Evolutionary conservation across 1,284 basidiomycete genomes (phyloP).

Genomic region (Leccinum variabile): DNA sequence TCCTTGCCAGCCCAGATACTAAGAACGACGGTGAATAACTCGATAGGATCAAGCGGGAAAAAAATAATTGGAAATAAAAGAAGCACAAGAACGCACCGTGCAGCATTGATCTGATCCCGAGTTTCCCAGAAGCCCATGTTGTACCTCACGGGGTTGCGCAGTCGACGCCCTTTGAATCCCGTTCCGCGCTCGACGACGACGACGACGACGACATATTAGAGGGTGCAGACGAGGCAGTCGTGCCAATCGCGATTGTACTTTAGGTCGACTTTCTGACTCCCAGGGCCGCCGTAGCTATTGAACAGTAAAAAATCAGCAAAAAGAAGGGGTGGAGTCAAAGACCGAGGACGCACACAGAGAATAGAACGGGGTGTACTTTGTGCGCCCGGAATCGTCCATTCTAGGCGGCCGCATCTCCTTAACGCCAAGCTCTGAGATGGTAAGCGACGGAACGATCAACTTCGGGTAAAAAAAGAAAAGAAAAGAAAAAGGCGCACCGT

Average conservation of each 20-base stretch:
- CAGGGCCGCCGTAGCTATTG: conserved; percentile 85
- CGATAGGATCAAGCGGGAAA: conserved; percentile 4
- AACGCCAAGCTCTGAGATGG: conserved; percentile 72
- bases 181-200: conserved; percentile 93
- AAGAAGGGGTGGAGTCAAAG: not conserved
- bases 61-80: conserved; percentile 10
- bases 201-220: conserved; percentile 87
- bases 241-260: conserved; percentile 80
- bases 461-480: conserved; percentile 4
- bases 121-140: conserved; percentile 88
- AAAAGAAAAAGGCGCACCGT: conserved; percentile 50
- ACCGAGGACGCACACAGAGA: conserved; percentile 60
- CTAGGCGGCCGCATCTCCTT: conserved; percentile 88
- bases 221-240: conserved; percentile 77
- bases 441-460: conserved; percentile 18
- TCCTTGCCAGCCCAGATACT: conserved; percentile 75
- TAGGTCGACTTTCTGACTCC: conserved; percentile 74
- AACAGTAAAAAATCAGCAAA: conserved; percentile 2
- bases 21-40: conserved; percentile 1
- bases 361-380: conserved; percentile 92
- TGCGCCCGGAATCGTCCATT: conserved; percentile 90
- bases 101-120: conserved; percentile 84
- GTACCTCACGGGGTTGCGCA: conserved; percentile 83
- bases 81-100: conserved; percentile 53
- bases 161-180: conserved; percentile 80